A percentile compares a stretch with the other conserved stretches of the same genome.
These are phyloP conservation scores for Hypholoma sublateritium DNA, from an alignment of 768 basidiomycete species.

Conservation along the genomic window DNA sequence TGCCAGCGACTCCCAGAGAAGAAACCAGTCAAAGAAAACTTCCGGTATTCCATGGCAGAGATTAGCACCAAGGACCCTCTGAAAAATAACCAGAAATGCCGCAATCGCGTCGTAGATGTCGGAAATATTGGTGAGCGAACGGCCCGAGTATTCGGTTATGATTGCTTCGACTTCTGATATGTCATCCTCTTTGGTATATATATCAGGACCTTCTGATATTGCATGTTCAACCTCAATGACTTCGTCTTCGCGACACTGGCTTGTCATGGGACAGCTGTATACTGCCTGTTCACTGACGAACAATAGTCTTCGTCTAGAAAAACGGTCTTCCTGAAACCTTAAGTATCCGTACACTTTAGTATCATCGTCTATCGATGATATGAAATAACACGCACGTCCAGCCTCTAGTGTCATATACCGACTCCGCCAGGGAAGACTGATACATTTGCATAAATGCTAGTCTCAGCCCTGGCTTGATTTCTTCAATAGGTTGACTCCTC, in stretches of 20 bases:
- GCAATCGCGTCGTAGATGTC: conserved; percentile 12
- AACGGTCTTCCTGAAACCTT: conserved; percentile 6
- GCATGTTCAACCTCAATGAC: conserved; percentile 1
- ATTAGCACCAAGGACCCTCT: conserved; percentile 1
- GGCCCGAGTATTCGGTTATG: background rate
- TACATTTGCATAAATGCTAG: conserved; percentile 1
- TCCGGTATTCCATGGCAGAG: conserved; percentile 7
- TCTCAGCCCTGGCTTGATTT: conserved; percentile 7
- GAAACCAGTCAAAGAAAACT: conserved; percentile 7
- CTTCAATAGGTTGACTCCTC: conserved; percentile 5
- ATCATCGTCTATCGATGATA: too few relatives aligned
- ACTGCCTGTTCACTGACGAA: conserved; percentile 8
- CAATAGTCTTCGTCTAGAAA: conserved; percentile 2
- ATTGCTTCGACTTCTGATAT: conserved; percentile 1
- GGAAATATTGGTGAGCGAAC: background rate
- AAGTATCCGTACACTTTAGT: too few relatives aligned
- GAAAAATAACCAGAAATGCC: background rate
- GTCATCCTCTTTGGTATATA: background rate
- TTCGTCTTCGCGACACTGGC: conserved; percentile 5
- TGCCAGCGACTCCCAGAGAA: background rate
- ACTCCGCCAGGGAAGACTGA: background rate
- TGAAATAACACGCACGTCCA: conserved; percentile 8
- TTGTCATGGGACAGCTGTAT: background rate
- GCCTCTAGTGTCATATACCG: background rate
- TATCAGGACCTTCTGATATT: background rate